Conservation (phyloP, 73 alveolate species). For the Halteria grandinella region DNA sequence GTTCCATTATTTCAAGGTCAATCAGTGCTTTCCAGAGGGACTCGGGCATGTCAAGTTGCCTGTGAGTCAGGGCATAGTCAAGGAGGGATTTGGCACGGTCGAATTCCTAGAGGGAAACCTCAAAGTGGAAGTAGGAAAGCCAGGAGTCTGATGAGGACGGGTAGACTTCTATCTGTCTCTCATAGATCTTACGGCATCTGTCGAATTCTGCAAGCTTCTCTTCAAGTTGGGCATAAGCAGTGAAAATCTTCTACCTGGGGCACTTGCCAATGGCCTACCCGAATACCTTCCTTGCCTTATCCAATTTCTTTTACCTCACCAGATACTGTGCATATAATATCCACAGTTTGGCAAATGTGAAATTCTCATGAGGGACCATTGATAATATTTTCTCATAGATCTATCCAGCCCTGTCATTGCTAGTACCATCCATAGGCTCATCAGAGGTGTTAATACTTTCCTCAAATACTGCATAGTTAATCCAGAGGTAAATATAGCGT, state of each 20-base stretch:
- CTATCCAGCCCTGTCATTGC: constrained; percentile 78
- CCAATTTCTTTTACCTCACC: constrained; percentile 83
- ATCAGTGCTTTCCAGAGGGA: constrained; percentile 86
- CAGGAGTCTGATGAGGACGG: constrained; percentile 86
- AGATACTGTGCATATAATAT: constrained; percentile 86
- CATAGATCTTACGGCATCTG: constrained; percentile 84
- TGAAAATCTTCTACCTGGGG: constrained; percentile 85
- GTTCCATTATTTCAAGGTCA: constrained; percentile 72
- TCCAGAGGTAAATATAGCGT: constrained; percentile 93
- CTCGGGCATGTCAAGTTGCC: constrained; percentile 86
- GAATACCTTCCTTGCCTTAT: constrained; percentile 87
- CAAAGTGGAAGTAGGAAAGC: constrained; percentile 91
- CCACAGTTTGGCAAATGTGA: constrained; percentile 94
- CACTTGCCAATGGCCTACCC: constrained; percentile 95
- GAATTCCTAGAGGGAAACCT: constrained; percentile 83
- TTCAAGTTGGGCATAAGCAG: constrained; percentile 89
- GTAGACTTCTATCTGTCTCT: constrained; percentile 81
- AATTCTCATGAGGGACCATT: constrained; percentile 89
- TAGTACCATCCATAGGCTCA: constrained; percentile 72
- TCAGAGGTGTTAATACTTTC: too few species aligned
- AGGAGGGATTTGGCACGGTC: constrained; percentile 86
- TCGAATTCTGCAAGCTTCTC: constrained; percentile 89
- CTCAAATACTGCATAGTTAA: constrained; percentile 96
- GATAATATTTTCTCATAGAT: constrained; percentile 85
- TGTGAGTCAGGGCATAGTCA: constrained; percentile 75